phyloP scores from a whole-genome alignment of 805 yeast genomes.

The Wickerhamomyces mucosus region DNA sequence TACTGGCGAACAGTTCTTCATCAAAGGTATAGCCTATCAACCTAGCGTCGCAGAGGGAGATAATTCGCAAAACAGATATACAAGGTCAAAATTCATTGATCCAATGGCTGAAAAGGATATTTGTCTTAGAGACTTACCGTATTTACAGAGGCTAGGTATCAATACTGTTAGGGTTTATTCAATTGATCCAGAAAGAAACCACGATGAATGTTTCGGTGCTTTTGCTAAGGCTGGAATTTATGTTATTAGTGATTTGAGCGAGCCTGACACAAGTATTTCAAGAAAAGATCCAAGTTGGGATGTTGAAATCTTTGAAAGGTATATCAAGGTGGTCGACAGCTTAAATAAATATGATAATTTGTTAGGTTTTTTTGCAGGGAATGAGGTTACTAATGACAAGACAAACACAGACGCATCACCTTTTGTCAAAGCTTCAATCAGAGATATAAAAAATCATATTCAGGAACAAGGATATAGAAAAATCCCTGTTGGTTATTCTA shows the following conservation, averaged over 20 bases:
- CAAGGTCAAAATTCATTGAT: conserved; percentile 39
- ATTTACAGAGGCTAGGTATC: conserved; percentile 54
- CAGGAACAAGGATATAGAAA: conserved; percentile 51
- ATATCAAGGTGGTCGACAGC: conserved; percentile 73
- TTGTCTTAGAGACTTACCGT: conserved; percentile 81
- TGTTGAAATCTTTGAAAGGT: conserved; percentile 59
- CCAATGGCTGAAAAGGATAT: conserved; percentile 64
- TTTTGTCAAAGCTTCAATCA: conserved; percentile 90
- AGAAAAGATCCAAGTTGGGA: conserved; percentile 78
- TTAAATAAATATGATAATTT: conserved; percentile 72
- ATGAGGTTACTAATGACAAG: conserved; percentile 84
- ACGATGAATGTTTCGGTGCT: conserved; percentile 68
- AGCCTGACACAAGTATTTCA: conserved; percentile 71
- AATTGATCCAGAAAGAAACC: conserved; percentile 61
- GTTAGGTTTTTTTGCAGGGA: conserved; percentile 94
- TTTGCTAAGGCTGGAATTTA: conserved; percentile 83
- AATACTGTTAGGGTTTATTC: conserved; percentile 85
- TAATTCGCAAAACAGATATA: conserved; percentile 11
- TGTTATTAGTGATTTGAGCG: conserved; percentile 81
- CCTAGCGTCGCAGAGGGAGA: conserved; percentile 39
- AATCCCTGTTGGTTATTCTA: conserved; percentile 91
- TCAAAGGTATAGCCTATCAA: conserved; percentile 86
- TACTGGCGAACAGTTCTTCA: conserved; percentile 75
- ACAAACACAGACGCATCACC: conserved; percentile 87
- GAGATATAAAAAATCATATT: conserved; percentile 80